A percentile compares a stretch with the other conserved stretches of the same genome.
These are phyloP conservation scores for Buxus sempervirens DNA, from an alignment of 164 flowering plant genomes.

Conservation along the genomic window DNA sequence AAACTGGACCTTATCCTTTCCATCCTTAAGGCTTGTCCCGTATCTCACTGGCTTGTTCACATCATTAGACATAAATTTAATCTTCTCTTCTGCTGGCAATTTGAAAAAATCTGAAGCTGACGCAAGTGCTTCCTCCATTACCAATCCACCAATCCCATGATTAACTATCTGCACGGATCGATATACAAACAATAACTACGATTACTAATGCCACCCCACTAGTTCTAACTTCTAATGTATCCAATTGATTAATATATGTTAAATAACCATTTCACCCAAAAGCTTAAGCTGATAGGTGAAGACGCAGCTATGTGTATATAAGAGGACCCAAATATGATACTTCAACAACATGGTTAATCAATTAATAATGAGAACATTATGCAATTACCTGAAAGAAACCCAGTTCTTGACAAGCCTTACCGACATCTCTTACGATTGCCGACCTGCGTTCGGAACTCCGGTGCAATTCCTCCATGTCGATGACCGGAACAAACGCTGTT, in stretches of 20 bases:
- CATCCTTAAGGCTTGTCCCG: constrained; percentile 42
- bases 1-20: constrained; percentile 39
- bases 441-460: constrained; percentile 10
- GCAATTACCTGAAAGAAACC: constrained; percentile 44
- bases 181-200: background rate
- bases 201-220: no score
- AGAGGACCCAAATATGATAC: no score
- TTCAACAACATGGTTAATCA: no score
- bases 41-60: constrained; percentile 53
- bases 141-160: constrained; percentile 39
- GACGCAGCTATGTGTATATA: no score
- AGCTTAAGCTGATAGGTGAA: no score
- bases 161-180: constrained; percentile 29
- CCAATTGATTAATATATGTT: no score
- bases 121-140: constrained; percentile 29
- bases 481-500: constrained; percentile 12
- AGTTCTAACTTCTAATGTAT: no score
- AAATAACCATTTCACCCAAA: no score
- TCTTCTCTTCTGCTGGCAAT: constrained; percentile 34
- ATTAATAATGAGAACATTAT: background rate
- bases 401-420: constrained; percentile 23
- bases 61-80: constrained; percentile 33
- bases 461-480: constrained; percentile 19
- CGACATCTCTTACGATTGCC: constrained; percentile 22
- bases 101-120: constrained; percentile 36